Conservation (phyloP, 768 basidiomycete species). For the Lactifluus hygrophoroides region DNA sequence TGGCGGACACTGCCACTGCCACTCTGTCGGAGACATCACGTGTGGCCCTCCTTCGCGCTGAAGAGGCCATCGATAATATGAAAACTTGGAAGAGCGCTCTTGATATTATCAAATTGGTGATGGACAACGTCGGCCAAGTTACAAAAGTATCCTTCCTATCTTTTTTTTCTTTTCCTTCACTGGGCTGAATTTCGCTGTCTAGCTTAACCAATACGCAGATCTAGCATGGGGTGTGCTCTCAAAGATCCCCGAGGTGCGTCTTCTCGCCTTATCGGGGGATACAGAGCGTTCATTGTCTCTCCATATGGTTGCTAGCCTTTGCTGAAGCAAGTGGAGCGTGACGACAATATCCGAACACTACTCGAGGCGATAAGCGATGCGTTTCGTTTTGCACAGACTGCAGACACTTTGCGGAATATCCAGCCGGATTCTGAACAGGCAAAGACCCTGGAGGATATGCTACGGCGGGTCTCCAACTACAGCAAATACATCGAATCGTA, state of each 20-base stretch:
- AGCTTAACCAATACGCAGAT: background rate
- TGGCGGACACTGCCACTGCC: too few species aligned
- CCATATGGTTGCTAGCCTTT: background rate
- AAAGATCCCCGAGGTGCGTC: background rate
- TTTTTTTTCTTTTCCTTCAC: background rate
- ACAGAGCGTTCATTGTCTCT: background rate
- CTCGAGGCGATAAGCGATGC: too few species aligned
- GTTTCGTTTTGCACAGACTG: too few species aligned
- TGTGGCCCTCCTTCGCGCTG: background rate
- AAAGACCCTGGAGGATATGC: background rate
- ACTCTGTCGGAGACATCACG: too few species aligned
- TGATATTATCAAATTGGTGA: background rate
- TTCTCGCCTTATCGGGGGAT: background rate
- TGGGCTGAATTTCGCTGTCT: background rate
- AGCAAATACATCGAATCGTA: too few species aligned
- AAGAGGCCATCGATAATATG: background rate
- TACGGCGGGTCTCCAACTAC: too few species aligned
- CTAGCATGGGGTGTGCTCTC: background rate
- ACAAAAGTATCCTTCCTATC: too few species aligned
- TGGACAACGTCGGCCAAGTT: too few species aligned
- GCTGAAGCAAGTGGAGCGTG: background rate
- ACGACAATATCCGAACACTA: background rate
- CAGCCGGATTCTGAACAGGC: background rate
- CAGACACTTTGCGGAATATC: background rate
- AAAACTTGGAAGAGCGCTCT: background rate